Conservation (phyloP, 2,329 filamentous ascomycete genomes). For the Nothophaeocryptopus gaeumannii region DNA sequence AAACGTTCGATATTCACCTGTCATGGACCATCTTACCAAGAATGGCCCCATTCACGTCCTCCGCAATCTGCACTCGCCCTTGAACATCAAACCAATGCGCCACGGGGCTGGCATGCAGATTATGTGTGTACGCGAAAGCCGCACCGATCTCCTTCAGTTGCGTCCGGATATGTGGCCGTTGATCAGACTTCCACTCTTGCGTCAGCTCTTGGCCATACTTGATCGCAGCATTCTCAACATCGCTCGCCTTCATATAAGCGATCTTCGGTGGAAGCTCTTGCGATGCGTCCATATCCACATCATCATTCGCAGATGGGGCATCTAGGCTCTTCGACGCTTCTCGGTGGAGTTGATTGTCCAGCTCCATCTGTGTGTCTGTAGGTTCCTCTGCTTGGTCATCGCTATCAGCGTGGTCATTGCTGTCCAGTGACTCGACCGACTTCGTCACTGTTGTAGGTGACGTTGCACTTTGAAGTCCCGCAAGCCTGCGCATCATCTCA, state of each 20-base stretch:
- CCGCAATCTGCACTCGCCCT: constrained; percentile 75
- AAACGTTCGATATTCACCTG: constrained; percentile 9
- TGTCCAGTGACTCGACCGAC: constrained; percentile 27
- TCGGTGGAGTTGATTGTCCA: constrained; percentile 51
- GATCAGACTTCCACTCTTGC: constrained; percentile 71
- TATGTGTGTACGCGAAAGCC: constrained; percentile 73
- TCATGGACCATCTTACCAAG: constrained; percentile 60
- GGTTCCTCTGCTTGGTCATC: constrained; percentile 40
- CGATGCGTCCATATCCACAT: constrained; percentile 34
- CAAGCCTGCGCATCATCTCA: constrained; percentile 80
- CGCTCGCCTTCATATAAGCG: constrained; percentile 35
- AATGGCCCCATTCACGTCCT: constrained; percentile 92
- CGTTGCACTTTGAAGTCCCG: constrained; percentile 57
- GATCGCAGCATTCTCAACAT: constrained; percentile 67
- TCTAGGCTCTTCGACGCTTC: constrained; percentile 24
- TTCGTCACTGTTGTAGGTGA: constrained; percentile 30
- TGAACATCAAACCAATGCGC: constrained; percentile 73
- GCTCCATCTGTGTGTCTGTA: constrained; percentile 51
- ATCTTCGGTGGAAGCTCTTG: constrained; percentile 30
- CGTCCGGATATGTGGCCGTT: constrained; percentile 66
- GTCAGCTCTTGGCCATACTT: constrained; percentile 76
- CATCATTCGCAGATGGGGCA: constrained; percentile 27
- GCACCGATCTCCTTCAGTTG: constrained; percentile 82
- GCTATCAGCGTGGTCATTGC: constrained; percentile 28
- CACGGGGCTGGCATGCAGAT: constrained; percentile 74